Evolutionary conservation across 2,329 filamentous ascomycete species (phyloP), one percentile per base, ranked within the genome.

Genomic region (Arthrobotrys sinensis): DNA sequence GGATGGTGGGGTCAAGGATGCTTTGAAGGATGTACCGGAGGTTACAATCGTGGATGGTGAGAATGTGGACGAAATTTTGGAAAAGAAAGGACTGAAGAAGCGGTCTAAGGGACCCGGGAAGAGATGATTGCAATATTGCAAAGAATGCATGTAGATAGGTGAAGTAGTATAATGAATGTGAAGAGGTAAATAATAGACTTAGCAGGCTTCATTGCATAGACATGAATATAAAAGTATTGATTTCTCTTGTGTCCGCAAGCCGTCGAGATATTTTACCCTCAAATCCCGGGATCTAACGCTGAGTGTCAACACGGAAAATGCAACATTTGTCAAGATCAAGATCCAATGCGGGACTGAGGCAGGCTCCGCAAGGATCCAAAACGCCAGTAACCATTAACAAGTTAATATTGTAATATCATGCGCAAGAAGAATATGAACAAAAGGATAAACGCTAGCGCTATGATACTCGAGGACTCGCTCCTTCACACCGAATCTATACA

Each of bases 21-120:
- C 7, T 84, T 84, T 34, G 83, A 82, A 5, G 21, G 84, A 84
- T 28, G 81, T 81, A 16, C 79, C 80, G 8, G 80, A 79, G 12
- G 76, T 79, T 34, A 66, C 53, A 0, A 80, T 81, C 14, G 85
- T 86, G 40, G 85, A 86, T 46, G 85, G 86, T 24, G 86, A 87
- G 53, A 81, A 81, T 19, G 83, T 83, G 4, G 88, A 88, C 79
- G 85, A 77, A 21, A 14, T 67, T 34, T 52, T 77, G 67, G 73
- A 71, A 53, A 71, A 69, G 55, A 79, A 79, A 32, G 76, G 76
- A 8, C n/a, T 75, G 34, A 79, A 79, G 64, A 79, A 79, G 69
- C 68, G 76, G 24, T 38, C 48, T 4, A 76, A 77, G 57, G 62
- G 66, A 12, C 64, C 53, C 3, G 68, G 46, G 1, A 65, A 19